These are phyloP conservation scores for Parachlorella kessleri DNA, from an alignment of 139 green algal species.

Conservation along the genomic window DNA sequence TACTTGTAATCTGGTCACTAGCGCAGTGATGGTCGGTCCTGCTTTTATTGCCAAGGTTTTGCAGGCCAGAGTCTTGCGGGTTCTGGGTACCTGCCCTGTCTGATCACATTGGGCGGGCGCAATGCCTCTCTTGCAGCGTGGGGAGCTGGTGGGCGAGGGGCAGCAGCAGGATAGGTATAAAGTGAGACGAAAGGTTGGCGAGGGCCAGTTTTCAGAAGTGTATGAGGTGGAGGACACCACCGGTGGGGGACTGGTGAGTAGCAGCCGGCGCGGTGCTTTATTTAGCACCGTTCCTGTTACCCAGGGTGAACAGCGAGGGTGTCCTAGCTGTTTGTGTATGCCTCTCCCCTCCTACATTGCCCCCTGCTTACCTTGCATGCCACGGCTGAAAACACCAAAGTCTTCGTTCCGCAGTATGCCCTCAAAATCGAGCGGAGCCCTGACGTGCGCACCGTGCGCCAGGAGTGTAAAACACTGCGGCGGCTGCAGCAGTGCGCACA, in stretches of 20 bases:
- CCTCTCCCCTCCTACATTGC: not conserved
- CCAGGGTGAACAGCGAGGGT: too few species aligned
- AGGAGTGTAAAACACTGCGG: slow-evolving; percentile 58
- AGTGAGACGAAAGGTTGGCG: slow-evolving; percentile 61
- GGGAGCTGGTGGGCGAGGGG: not conserved
- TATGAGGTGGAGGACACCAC: slow-evolving; percentile 59
- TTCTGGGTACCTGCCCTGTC: not conserved
- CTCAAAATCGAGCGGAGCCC: slow-evolving; percentile 66
- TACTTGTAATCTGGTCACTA: too few species aligned
- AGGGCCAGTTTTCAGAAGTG: slow-evolving; percentile 80
- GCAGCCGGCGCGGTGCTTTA: too few species aligned
- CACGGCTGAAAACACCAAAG: not conserved
- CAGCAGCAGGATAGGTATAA: slow-evolving; percentile 5
- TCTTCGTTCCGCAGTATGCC: slow-evolving; percentile 48
- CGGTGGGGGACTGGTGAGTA: slow-evolving; percentile 1
- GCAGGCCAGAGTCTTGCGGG: too few species aligned
- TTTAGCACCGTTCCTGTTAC: too few species aligned
- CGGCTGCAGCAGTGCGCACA: slow-evolving; percentile 30
- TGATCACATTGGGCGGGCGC: not conserved
- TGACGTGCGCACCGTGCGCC: slow-evolving; percentile 55
- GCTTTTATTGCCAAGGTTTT: too few species aligned
- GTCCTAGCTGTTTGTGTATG: too few species aligned
- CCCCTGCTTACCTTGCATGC: not conserved
- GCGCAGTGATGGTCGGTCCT: too few species aligned
- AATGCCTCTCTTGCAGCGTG: not conserved